Evolutionary conservation across 2,329 filamentous ascomycete genomes (phyloP), one percentile per base, ranked within the genome.

Genomic region (Trichophyton schoenleinii): DNA sequence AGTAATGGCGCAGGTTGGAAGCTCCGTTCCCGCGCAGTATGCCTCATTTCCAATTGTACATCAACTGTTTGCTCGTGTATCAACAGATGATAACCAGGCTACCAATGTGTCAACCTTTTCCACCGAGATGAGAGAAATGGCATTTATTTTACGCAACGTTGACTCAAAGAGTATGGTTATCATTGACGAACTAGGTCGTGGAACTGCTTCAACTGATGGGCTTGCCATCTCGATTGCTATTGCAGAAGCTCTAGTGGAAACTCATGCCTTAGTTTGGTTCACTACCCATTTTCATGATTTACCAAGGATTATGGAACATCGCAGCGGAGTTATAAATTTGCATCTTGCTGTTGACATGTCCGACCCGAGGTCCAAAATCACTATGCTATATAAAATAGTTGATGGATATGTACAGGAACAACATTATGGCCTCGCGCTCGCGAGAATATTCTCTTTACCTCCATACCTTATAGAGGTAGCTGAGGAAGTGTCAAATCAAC

Each of bases 101-200:
- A 87, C 87, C 15, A 97, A 96, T 64, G 83, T 96, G 25, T 97
- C 92, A 0, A 96, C 90, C 0, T 99, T 97, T 70, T 89, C 91
- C 0, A 82, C 90, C 0, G 94, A 99, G 73, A 97, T 99, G 94
- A 83, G 89, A 48, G 94, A 97, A 68, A 95, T 92, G 76, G 90
- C 91, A 0, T 96, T 95, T 71, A 96, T 99, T 60, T 75, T 97
- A 0, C 82, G 84, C 59, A 95, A 96, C 68, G 83, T 96, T 61
- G 86, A 91, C 65, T 79, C 80, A 5, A 82, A 83, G 57, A 92
- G 88, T 66, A 79, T 96, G 67, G 85, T 87, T 1, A 88, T 99
- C 57, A 83, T 99, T 58, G 94, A 99, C 67, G 94, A 99, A 70
- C 81, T 99, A 2, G 92, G 94, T 0, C 83, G 94, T 31, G 92